Percentiles rank a stretch among this genome's conserved stretches.
Conservation (phyloP, 805 yeast species). For the Zygotorulaspora chibaensis region DNA sequence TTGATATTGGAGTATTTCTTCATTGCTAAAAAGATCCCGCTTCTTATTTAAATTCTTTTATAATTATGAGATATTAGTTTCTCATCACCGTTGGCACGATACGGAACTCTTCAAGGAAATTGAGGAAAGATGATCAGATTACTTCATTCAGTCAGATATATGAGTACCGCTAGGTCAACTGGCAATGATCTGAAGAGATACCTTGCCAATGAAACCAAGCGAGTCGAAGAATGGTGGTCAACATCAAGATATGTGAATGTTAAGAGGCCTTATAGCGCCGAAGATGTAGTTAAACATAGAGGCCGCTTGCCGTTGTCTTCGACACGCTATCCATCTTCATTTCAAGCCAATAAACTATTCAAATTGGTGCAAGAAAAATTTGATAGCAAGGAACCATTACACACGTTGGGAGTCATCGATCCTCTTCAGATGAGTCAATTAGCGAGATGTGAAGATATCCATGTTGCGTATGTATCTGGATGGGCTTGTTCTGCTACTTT, state of each 20-base stretch:
- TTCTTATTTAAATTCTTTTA: too few species aligned
- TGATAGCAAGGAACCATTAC: slow-evolving; percentile 43
- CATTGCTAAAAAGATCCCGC: too few species aligned
- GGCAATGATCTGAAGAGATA: slow-evolving; percentile 29
- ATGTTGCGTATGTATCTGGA: slow-evolving; percentile 53
- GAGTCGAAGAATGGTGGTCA: slow-evolving; percentile 48
- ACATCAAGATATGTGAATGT: slow-evolving; percentile 45
- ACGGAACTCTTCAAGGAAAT: too few species aligned
- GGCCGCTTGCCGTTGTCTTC: slow-evolving; percentile 41
- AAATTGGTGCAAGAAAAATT: slow-evolving; percentile 40
- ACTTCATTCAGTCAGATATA: too few species aligned
- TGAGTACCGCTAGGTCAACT: too few species aligned
- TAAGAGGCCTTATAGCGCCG: slow-evolving; percentile 49
- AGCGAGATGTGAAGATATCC: slow-evolving; percentile 44
- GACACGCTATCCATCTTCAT: slow-evolving; percentile 43
- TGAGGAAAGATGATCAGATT: too few species aligned
- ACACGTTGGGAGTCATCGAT: slow-evolving; percentile 58
- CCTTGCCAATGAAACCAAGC: slow-evolving; percentile 33
- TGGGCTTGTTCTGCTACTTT: slow-evolving; percentile 57
- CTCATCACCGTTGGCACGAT: too few species aligned
- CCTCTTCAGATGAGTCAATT: slow-evolving; percentile 60
- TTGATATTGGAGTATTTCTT: too few species aligned
- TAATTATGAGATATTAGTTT: too few species aligned
- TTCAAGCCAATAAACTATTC: slow-evolving; percentile 52
- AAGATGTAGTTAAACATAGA: slow-evolving; percentile 48